Conservation (phyloP, 164 flowering plant species). For the Saururus chinensis region DNA sequence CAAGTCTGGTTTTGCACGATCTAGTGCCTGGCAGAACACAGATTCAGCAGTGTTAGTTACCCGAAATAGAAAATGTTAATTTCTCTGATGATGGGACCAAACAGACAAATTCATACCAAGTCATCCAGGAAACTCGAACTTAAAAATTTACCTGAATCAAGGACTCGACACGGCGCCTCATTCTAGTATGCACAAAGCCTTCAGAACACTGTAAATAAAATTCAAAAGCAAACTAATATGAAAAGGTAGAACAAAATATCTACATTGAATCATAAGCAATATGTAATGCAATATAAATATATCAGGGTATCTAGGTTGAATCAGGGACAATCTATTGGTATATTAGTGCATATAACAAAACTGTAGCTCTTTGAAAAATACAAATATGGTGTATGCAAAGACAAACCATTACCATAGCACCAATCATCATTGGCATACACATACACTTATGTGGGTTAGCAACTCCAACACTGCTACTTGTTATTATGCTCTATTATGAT, state of each 20-base stretch:
- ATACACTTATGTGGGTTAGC: no score
- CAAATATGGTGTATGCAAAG: neutral
- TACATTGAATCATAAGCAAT: neutral
- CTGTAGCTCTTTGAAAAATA: neutral
- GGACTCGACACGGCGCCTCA: conserved; percentile 96
- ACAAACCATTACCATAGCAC: neutral
- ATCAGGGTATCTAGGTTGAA: no score
- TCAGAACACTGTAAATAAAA: conserved; percentile 68
- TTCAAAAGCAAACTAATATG: neutral
- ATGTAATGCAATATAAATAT: neutral
- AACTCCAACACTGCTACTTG: no score
- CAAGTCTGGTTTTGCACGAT: conserved; percentile 25
- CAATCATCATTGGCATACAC: neutral
- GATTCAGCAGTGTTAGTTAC: neutral
- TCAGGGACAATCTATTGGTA: neutral
- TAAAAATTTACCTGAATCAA: conserved; percentile 55
- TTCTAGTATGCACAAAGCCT: conserved; percentile 97
- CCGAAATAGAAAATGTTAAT: no score
- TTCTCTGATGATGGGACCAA: neutral
- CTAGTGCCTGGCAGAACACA: conserved; percentile 20
- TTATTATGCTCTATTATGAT: no score
- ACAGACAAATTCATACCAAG: neutral
- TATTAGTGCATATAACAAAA: no score
- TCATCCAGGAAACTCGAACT: neutral
- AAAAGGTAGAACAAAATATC: neutral